Evolutionary conservation across 257 asterid species (phyloP).

Genomic region (Solanum lignicaule): DNA sequence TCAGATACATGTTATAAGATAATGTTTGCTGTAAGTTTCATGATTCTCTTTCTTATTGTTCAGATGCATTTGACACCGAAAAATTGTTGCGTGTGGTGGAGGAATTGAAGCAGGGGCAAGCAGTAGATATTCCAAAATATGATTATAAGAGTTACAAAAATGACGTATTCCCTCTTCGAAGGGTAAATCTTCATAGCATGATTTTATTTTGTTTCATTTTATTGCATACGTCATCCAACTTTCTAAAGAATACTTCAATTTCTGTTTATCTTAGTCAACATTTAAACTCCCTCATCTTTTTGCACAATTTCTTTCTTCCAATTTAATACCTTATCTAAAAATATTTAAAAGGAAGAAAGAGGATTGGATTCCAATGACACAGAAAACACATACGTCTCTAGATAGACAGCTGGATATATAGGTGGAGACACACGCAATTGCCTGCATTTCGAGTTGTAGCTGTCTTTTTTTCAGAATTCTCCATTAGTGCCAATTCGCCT

Average conservation of each 20-base stretch:
- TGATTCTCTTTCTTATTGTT: neutral
- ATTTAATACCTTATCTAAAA: neutral
- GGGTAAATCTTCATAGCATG: slow-evolving; percentile 36
- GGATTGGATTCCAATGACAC: neutral
- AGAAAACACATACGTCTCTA: neutral
- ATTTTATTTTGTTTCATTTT: neutral
- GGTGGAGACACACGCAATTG: neutral
- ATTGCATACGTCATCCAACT: neutral
- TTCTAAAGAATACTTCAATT: neutral
- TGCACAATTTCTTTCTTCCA: neutral
- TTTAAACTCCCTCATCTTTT: neutral
- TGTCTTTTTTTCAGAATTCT: neutral
- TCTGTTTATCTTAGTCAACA: neutral
- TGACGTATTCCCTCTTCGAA: slow-evolving; percentile 61
- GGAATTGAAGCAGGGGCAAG: slow-evolving; percentile 64
- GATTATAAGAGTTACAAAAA: slow-evolving; percentile 84
- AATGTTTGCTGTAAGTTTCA: neutral
- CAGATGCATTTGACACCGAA: slow-evolving; percentile 88
- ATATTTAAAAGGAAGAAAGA: neutral
- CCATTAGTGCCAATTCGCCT: neutral
- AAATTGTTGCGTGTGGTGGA: slow-evolving; percentile 64
- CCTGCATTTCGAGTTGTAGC: neutral
- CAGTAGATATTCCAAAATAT: slow-evolving; percentile 92
- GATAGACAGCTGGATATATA: neutral
- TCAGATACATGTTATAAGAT: neutral